Evolutionary conservation across 208 protist species (phyloP).

Genomic region (Lotmaria passim): DNA sequence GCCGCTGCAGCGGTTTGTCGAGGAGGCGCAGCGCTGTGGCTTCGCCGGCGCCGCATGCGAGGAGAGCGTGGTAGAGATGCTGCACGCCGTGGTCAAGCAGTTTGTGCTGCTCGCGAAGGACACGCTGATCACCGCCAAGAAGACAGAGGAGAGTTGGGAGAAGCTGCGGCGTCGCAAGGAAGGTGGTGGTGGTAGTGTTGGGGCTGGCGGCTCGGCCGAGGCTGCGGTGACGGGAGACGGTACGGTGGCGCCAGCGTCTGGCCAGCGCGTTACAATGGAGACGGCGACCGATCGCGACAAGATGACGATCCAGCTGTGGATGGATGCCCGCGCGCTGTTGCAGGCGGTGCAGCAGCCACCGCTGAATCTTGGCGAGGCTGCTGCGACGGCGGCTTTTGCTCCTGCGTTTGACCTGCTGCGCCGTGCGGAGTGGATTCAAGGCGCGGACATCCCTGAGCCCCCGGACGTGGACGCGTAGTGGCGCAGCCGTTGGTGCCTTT

Average conservation of each 20-base stretch:
- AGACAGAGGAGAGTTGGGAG: constrained; percentile 89
- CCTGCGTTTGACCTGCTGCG: constrained; percentile 50
- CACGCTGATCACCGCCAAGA: constrained; percentile 81
- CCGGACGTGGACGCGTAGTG: constrained; percentile 58
- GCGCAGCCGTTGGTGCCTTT: neutral
- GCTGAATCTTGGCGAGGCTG: constrained; percentile 4
- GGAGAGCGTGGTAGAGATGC: constrained; percentile 29
- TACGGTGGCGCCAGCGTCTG: constrained; percentile 52
- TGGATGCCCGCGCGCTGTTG: constrained; percentile 71
- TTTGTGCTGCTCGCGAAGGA: constrained; percentile 70
- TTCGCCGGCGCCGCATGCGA: constrained; percentile 20
- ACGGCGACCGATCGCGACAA: constrained; percentile 86
- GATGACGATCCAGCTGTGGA: constrained; percentile 85
- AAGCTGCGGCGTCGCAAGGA: constrained; percentile 85
- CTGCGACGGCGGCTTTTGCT: constrained; percentile 16
- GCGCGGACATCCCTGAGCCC: constrained; percentile 70
- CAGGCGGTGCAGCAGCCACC: constrained; percentile 27
- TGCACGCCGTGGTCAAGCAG: constrained; percentile 32
- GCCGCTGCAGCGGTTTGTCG: constrained; percentile 58
- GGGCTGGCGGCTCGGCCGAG: neutral
- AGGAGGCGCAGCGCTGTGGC: constrained; percentile 22
- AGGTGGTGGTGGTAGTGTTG: constrained; percentile 11
- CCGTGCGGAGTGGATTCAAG: constrained; percentile 82
- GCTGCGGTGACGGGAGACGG: constrained; percentile 38
- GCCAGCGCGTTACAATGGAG: constrained; percentile 55